Evolutionary conservation across 2,329 filamentous ascomycete species (phyloP).

Genomic region (Botrytis fabae): DNA sequence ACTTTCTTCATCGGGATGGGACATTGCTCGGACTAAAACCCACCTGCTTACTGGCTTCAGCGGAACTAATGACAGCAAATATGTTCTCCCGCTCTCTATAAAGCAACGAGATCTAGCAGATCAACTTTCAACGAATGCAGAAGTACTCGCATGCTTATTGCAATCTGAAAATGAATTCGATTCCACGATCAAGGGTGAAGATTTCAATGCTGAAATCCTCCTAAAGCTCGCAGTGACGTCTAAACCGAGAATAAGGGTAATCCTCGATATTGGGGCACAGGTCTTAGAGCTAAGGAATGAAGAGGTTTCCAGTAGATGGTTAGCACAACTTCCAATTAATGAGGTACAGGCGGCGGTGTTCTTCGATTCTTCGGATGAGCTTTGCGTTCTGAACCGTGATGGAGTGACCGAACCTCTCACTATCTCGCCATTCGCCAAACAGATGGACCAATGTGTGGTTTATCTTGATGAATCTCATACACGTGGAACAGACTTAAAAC

Average conservation of each 20-base stretch:
- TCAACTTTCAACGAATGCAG: slow-evolving; percentile 65
- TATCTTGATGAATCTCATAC: slow-evolving; percentile 73
- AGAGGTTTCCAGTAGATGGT: slow-evolving; percentile 55
- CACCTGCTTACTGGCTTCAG: slow-evolving; percentile 65
- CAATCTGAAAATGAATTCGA: slow-evolving; percentile 51
- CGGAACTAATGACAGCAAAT: slow-evolving; percentile 64
- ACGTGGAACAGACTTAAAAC: slow-evolving; percentile 64
- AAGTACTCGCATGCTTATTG: slow-evolving; percentile 62
- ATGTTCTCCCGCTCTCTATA: slow-evolving; percentile 58
- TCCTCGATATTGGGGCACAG: slow-evolving; percentile 71
- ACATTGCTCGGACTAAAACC: slow-evolving; percentile 51
- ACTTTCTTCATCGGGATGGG: slow-evolving; percentile 67
- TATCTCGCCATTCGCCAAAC: slow-evolving; percentile 57
- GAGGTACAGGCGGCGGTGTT: slow-evolving; percentile 54
- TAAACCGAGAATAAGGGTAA: slow-evolving; percentile 51
- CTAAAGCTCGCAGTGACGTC: slow-evolving; percentile 48
- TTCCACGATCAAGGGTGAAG: slow-evolving; percentile 26
- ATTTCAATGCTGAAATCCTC: slow-evolving; percentile 45
- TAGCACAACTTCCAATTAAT: slow-evolving; percentile 40
- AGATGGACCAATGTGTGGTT: slow-evolving; percentile 60
- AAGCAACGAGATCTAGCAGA: slow-evolving; percentile 54
- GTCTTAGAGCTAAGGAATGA: slow-evolving; percentile 64
- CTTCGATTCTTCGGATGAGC: slow-evolving; percentile 56
- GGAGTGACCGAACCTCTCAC: slow-evolving; percentile 52
- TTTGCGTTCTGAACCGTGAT: slow-evolving; percentile 53